Conservation (phyloP, 192 early-diverging fungal genomes). For the Podochytrium sp. region DNA sequence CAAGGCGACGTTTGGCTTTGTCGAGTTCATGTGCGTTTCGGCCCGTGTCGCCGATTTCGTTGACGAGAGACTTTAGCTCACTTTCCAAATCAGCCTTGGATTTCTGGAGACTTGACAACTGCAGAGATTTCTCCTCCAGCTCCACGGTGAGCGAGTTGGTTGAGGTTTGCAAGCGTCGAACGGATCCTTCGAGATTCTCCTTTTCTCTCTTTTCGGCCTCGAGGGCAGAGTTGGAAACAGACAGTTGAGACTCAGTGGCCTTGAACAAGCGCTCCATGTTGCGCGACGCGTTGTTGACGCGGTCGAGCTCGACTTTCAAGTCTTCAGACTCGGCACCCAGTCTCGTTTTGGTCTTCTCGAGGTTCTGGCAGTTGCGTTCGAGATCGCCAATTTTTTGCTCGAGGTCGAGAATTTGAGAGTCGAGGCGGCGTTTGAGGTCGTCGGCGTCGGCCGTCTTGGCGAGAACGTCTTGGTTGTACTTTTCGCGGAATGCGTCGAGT, state of each 20-base stretch:
- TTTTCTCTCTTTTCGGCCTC: constrained; percentile 63
- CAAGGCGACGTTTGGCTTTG: constrained; percentile 64
- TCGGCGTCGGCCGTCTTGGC: constrained; percentile 61
- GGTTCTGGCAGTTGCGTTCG: constrained; percentile 54
- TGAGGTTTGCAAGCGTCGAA: constrained; percentile 58
- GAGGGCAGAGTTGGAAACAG: constrained; percentile 51
- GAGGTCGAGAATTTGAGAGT: constrained; percentile 71
- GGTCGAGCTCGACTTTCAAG: constrained; percentile 71
- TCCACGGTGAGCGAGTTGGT: constrained; percentile 63
- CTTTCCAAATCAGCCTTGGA: constrained; percentile 69
- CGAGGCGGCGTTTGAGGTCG: constrained; percentile 54
- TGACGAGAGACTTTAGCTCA: constrained; percentile 68
- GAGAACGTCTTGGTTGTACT: constrained; percentile 61
- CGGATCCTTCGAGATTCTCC: constrained; percentile 64
- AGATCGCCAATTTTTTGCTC: constrained; percentile 65
- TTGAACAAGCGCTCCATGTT: constrained; percentile 67
- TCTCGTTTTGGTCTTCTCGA: constrained; percentile 74
- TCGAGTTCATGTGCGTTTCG: constrained; percentile 79
- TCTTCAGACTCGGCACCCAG: constrained; percentile 78
- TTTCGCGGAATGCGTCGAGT: constrained; percentile 66
- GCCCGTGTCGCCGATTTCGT: constrained; percentile 76
- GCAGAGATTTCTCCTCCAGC: constrained; percentile 59
- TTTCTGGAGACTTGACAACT: constrained; percentile 58
- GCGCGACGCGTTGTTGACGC: constrained; percentile 71
- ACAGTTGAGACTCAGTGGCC: constrained; percentile 61